phyloP scores from a whole-genome alignment of 1,284 basidiomycete genomes.

The Malassezia obtusa region DNA sequence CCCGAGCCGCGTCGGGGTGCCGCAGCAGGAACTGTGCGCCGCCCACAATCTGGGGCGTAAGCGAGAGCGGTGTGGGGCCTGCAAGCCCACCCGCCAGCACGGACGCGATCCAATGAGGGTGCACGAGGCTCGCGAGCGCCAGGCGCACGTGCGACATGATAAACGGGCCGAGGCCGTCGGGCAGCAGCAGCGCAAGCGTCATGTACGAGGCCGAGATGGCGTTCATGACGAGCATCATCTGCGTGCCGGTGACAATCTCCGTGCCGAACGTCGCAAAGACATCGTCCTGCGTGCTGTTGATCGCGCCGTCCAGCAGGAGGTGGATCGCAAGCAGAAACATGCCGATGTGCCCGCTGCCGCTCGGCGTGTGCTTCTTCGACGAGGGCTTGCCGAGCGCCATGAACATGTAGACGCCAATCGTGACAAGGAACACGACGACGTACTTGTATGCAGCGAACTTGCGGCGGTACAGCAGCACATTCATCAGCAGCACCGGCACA shows the following conservation, averaged over 20 bases:
- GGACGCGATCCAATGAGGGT: slow-evolving; percentile 14
- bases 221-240: slow-evolving; percentile 99
- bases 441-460: slow-evolving; percentile 48
- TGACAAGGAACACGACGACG: slow-evolving; percentile 56
- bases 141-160: slow-evolving; percentile 1
- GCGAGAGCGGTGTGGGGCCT: background rate
- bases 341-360: slow-evolving; percentile 25
- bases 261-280: slow-evolving; percentile 65
- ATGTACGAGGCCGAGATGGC: slow-evolving; percentile 53
- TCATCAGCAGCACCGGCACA: slow-evolving; percentile 91
- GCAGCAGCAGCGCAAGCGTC: slow-evolving; percentile 52
- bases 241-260: slow-evolving; percentile 66
- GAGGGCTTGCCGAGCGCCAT: slow-evolving; percentile 58
- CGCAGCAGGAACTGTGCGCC: slow-evolving; percentile 57
- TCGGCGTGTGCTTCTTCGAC: slow-evolving; percentile 34
- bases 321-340: slow-evolving; percentile 70
- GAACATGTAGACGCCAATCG: slow-evolving; percentile 83
- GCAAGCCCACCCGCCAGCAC: slow-evolving; percentile 1
- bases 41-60: slow-evolving; percentile 52
- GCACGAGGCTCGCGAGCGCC: background rate
- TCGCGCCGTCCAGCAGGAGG: slow-evolving; percentile 79
- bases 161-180: slow-evolving; percentile 50
- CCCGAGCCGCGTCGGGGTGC: slow-evolving; percentile 68
- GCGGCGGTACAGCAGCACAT: slow-evolving; percentile 55
- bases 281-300: slow-evolving; percentile 97